Evolutionary conservation across 148 eudicot species (phyloP).

Genomic region (Spergularia bocconei): DNA sequence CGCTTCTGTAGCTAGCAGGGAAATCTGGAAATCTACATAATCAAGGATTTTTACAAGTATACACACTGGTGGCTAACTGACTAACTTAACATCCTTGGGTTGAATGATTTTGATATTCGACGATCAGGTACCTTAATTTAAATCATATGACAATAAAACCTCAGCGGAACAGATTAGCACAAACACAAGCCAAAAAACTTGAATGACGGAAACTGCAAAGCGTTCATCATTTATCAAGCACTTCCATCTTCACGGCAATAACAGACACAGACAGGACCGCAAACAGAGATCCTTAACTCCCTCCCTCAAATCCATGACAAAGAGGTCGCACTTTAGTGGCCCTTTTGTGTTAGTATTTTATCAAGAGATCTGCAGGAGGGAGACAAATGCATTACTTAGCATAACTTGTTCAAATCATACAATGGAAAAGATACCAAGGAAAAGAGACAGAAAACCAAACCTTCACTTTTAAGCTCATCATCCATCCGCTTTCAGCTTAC

Average conservation of each 20-base stretch:
- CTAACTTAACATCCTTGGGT: too few species aligned
- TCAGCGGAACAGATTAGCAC: not conserved
- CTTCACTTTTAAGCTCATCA: constrained; percentile 19
- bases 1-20: too few species aligned
- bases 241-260: not conserved
- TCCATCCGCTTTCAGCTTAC: constrained; percentile 73
- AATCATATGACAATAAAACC: not conserved
- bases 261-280: too few species aligned
- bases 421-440: not conserved
- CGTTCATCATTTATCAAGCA: not conserved
- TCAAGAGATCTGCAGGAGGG: not conserved
- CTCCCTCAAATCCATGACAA: too few species aligned
- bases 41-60: too few species aligned
- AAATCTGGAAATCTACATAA: too few species aligned
- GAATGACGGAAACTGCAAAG: not conserved
- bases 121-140: not conserved
- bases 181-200: constrained; percentile 1
- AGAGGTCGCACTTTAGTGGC: not conserved
- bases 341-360: not conserved
- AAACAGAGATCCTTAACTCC: not conserved
- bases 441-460: not conserved
- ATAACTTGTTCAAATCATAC: not conserved
- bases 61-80: too few species aligned
- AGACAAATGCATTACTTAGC: not conserved
- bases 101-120: not conserved